Base-by-base conservation (phyloP, 2,329 filamentous ascomycete genomes). In the Aspergillus sp. region DNA sequence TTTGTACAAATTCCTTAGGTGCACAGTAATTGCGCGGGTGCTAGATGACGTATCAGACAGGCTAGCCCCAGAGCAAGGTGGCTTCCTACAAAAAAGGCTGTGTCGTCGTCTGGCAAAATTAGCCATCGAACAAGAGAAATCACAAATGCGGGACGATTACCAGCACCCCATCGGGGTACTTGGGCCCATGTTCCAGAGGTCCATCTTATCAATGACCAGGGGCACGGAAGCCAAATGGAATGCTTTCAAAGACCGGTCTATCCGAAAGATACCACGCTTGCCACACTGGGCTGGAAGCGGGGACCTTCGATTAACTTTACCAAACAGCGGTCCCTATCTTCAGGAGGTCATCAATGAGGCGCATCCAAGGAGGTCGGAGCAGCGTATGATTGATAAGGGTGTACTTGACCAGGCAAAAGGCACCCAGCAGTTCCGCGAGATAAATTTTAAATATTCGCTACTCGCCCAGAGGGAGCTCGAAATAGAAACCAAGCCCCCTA, bases 1-100 rank as follows among this genome's bases (percentile, higher is more conserved):
- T 0, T 75, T 78, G 32, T 89, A 87, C 77, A 90, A 90, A 62
- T 76, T 82, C 14, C 63, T 88, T 9, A 78, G 88, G n/a, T 81
- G 77, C 51, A 56, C 77, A 2, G 50, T 86, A 0, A 63, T 88
- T 2, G 70, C 80, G 0, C 63, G 75, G 0, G 71, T 88, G 2
- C 70, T 88, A 1, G 65, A 75, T 0, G 80, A 84, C 20, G 70
- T 3, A 59, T 68, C 10, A 51, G 31, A 58, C 18, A 54, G 47
- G 2, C 67, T 77, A 24, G 57, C 61, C 36, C 68, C 74, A 0
- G 80, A 85, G 10, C 58, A 72, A 3, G 62, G 76, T 2, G 67
- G 73, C 2, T 67, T 76, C 16, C 65, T 87, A 5, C 79, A 77
- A 52, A 71, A 80, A 32, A 89, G 88, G 66, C 71, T 88, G 0